phyloP scores from a whole-genome alignment of 305 asterid species.

The Solanum hybrid region DNA sequence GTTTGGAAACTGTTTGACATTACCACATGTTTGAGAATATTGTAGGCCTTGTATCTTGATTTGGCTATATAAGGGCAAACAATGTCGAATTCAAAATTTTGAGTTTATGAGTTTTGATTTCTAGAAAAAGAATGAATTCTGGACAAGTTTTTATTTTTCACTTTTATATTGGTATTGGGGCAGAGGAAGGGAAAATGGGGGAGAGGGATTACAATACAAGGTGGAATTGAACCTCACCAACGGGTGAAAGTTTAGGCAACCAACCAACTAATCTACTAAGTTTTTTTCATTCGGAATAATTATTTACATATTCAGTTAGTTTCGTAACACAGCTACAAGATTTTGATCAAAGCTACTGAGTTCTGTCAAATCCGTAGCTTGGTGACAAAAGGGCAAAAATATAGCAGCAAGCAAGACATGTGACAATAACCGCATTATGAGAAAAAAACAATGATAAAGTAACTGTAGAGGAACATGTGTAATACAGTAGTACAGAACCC shows the following conservation, averaged over 20 bases:
- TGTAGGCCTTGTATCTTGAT: background rate
- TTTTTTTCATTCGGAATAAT: background rate
- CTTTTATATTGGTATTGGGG: background rate
- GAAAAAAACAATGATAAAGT: background rate
- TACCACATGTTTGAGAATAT: background rate
- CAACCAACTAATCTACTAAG: background rate
- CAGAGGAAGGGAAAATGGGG: background rate
- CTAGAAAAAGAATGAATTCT: background rate
- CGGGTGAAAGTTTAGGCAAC: background rate
- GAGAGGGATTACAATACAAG: background rate
- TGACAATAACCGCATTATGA: background rate
- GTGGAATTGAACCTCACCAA: background rate
- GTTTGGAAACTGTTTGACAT: background rate
- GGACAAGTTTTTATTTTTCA: background rate
- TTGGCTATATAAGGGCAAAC: background rate
- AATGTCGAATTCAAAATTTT: background rate
- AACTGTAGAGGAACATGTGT: slow-evolving; percentile 3
- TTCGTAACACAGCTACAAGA: background rate
- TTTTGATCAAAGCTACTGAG: background rate
- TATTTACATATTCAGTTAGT: background rate
- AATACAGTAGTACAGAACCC: slow-evolving; percentile 5
- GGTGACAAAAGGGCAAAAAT: background rate
- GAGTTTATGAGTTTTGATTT: background rate
- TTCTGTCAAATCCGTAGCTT: background rate
- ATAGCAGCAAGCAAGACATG: slow-evolving; percentile 7